Evolutionary conservation across 2,329 filamentous ascomycete genomes (phyloP), one percentile per base, ranked within the genome.

Genomic region (Camptophora hylomeconis): DNA sequence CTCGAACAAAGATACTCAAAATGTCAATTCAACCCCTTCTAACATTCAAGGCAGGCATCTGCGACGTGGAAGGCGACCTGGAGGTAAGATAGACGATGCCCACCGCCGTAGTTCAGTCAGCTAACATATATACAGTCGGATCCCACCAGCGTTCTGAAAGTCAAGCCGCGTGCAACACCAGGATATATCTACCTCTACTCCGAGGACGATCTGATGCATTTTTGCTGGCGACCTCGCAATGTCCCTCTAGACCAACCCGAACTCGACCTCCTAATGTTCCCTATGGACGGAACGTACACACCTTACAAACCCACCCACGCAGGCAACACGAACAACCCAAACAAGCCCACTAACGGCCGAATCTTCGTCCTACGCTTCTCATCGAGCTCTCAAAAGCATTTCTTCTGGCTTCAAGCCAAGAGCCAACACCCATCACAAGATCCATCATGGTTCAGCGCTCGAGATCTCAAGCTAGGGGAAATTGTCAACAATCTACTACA

Each of bases 401-500:
- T 94, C 35, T 98, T 95, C 64, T 98, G 87, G 86, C 65, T 98
- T 49, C 89, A 98, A 59, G 89, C 83, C 17, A 86, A 86, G 57
- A 70, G 78, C 17, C 84, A 94, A 58, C 72, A 73, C 57, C 50
- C 69, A 62, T 40, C 68, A 60, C 51, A 77, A 65, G 74, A 87
- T 44, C 61, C 75, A 5, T 75, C 72, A 56, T 84, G 72, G 68
- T 80, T 92, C 58, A 92, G 83, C 56, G 70, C 77, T 28, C 70
- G 86, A 32, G 87, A 95, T 53, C 65, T 78, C 47, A 87, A 83
- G 61, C 75, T 94, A 40, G 86, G 84, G 17, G 73, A 89, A 33
- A 77, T 95, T 33, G 82, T 95, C 35, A 75, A 95, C 55, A 62
- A 65, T 20, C 61, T 95, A 21, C 62, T 98, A 28, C 82, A 87